phyloP scores from a whole-genome alignment of 2,329 filamentous ascomycete genomes.

The Orbilia oligospora region DNA sequence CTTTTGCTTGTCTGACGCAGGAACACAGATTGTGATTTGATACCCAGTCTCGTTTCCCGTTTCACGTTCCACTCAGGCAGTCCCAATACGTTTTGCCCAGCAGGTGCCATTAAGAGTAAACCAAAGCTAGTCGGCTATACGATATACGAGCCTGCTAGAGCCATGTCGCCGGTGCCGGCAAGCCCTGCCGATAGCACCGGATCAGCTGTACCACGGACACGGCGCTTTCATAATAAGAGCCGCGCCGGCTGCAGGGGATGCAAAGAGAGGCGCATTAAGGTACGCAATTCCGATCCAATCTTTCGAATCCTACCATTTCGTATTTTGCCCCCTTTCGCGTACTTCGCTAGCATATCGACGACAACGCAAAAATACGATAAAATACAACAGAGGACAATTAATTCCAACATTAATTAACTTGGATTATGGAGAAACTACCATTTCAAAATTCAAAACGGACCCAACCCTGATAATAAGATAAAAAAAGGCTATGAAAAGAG shows the following conservation, averaged over 20 bases:
- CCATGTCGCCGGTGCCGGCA: slow-evolving; percentile 20
- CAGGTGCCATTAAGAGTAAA: background rate
- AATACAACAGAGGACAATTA: background rate
- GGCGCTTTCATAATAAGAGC: slow-evolving; percentile 59
- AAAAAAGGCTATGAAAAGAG: no score
- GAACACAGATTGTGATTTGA: slow-evolving; percentile 1
- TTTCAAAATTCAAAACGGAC: no score
- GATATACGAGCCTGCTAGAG: slow-evolving; percentile 14
- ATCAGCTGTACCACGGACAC: slow-evolving; percentile 24
- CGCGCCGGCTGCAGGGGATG: slow-evolving; percentile 52
- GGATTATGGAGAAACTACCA: no score
- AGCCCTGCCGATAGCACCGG: slow-evolving; percentile 23
- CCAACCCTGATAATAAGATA: no score
- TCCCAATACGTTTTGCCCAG: background rate
- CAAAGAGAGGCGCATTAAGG: slow-evolving; percentile 57
- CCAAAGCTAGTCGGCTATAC: background rate
- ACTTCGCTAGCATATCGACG: background rate
- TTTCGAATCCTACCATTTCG: background rate
- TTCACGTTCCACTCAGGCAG: background rate
- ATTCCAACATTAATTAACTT: background rate
- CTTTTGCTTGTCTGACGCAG: slow-evolving; percentile 21
- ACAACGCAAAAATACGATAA: slow-evolving; percentile 53
- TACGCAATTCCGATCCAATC: slow-evolving; percentile 25
- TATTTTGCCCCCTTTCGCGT: background rate
- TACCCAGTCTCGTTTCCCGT: slow-evolving; percentile 8